Percentiles rank a stretch among this genome's conserved stretches.
phyloP scores from a whole-genome alignment of 2,329 filamentous ascomycete species.

The Colletotrichum neosansevieriae region DNA sequence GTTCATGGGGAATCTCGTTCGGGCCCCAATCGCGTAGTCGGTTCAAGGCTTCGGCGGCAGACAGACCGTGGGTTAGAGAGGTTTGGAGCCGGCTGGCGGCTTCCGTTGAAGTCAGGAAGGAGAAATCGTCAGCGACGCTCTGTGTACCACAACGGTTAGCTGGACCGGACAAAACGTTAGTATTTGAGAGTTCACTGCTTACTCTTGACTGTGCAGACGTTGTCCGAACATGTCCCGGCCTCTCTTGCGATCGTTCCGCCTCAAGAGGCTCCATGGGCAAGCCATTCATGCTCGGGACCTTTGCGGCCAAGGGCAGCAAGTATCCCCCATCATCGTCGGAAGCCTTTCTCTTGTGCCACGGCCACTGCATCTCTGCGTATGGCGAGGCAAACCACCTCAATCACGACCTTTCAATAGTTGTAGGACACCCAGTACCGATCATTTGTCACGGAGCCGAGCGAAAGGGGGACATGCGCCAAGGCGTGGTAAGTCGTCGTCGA shows the following conservation, averaged over 20 bases:
- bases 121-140: conserved; percentile 70
- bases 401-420: conserved; percentile 37
- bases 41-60: conserved; percentile 82
- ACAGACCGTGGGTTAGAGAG: conserved; percentile 85
- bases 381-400: conserved; percentile 29
- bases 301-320: conserved; percentile 50
- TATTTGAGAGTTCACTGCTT: conserved; percentile 44
- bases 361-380: conserved; percentile 51
- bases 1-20: conserved; percentile 95
- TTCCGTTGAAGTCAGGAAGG: conserved; percentile 80
- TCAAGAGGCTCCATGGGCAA: conserved; percentile 45
- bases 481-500: conserved; percentile 24
- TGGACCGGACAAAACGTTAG: background rate
- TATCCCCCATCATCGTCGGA: conserved; percentile 47
- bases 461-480: conserved; percentile 39
- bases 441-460: conserved; percentile 32
- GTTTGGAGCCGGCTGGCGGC: conserved; percentile 83
- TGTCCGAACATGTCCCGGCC: conserved; percentile 57
- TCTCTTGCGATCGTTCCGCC: conserved; percentile 50
- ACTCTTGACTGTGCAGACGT: conserved; percentile 69
- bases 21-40: conserved; percentile 85
- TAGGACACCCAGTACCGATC: conserved; percentile 26
- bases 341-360: conserved; percentile 50
- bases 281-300: conserved; percentile 48
- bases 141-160: conserved; percentile 44